A percentile compares a stretch with the other conserved stretches of the same genome.
phyloP scores from a whole-genome alignment of 179 eudicot genomes.

The Vitellaria paradoxa region DNA sequence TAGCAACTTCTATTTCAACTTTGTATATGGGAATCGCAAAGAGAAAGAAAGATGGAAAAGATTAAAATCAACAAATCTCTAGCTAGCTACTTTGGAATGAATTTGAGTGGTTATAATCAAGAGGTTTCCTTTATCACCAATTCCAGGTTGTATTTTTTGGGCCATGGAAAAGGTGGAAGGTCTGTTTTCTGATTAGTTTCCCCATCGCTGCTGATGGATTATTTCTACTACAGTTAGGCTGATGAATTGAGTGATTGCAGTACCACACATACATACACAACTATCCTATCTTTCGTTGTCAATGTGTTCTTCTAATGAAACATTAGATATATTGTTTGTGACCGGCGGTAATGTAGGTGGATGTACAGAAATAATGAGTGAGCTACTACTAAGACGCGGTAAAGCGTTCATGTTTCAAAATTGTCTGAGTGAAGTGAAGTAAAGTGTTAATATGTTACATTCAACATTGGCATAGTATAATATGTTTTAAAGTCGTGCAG shows the following conservation, averaged over 20 bases:
- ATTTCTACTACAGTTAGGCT: neutral
- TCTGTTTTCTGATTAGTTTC: conserved; percentile 12
- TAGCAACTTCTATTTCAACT: neutral
- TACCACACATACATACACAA: neutral
- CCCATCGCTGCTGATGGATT: neutral
- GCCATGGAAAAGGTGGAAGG: conserved; percentile 14
- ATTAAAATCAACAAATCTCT: neutral
- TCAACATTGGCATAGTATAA: too few relatives aligned
- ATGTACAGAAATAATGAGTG: too few relatives aligned
- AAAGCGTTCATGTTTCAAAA: too few relatives aligned
- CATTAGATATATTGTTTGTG: neutral
- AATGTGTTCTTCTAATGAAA: neutral
- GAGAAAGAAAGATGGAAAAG: neutral
- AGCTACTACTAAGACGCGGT: too few relatives aligned
- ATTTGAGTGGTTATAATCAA: neutral
- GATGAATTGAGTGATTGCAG: neutral
- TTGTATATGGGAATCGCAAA: neutral
- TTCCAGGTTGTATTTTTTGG: neutral
- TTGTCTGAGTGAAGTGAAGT: too few relatives aligned
- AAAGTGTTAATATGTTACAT: too few relatives aligned
- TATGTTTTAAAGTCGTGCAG: too few relatives aligned
- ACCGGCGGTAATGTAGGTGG: too few relatives aligned
- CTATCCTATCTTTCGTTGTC: neutral
- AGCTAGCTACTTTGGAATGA: neutral
- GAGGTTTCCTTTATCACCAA: conserved; percentile 8